Evolutionary conservation across 2,329 filamentous ascomycete genomes (phyloP), one percentile per base, ranked within the genome.

Genomic region (Paracorniculantispora psalliotae): DNA sequence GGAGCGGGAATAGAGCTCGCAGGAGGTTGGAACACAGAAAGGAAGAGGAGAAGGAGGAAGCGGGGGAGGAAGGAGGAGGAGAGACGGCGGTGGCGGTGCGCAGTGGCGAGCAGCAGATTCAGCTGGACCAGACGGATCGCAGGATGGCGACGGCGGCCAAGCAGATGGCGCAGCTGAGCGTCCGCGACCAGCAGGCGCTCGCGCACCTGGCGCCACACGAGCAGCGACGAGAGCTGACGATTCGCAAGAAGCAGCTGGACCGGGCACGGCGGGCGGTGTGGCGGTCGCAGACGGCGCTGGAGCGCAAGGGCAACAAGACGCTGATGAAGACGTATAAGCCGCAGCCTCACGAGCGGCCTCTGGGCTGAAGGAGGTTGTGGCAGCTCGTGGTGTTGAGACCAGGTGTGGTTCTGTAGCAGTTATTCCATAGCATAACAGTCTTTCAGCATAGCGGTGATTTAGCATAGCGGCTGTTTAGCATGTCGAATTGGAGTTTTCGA

Each of bases 251-350:
- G 39, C 37, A 51, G 52, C n/a, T 19, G 8, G 41, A 57, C 28
- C 39, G 25, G 23, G 53, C 28, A n/a, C 46, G 37, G 12, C 25
- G 59, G 28, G 47, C 46, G 7, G 53, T 57, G 47, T 48, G 52
- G 44, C 52, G 46, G 26, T 37, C 44, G 28, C 35, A 41, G 46
- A 4, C 41, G 30, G 41, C 37, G 26, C 23, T 57, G 30, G 59
- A 39, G n/a, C 44, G 52, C 23, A 60, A 60, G 37, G 53, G 59
- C 1, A 60, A 60, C 41, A 60, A 52, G 47, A 57, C 52, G 10
- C 19, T 60, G 35, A 54, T 57, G 41, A 49, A 35, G 44, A 43
- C 50, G 17, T 60, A 51, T 28, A 56, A 43, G n/a, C 3, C 35
- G 28, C 37, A 48, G 21, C 50, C 43, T n/a, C 35, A 25, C 2